Percentiles rank a stretch among this genome's conserved stretches.
Evolutionary conservation across 106 monocot species (phyloP).

Genomic region (Agapanthus africanus): DNA sequence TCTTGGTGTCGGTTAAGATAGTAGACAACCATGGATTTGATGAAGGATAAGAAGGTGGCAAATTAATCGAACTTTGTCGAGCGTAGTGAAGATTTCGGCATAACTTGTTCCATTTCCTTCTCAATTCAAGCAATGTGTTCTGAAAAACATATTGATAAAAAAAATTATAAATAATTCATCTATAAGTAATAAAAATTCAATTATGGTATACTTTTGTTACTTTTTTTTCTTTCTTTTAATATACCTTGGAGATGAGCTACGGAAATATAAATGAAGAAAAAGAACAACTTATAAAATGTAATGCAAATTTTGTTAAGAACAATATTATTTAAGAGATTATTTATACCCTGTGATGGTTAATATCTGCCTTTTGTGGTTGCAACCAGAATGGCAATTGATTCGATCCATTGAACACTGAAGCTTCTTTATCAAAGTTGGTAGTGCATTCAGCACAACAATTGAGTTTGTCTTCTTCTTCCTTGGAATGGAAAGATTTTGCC

Average conservation of each 20-base stretch:
- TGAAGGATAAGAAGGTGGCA: slow-evolving; percentile 22
- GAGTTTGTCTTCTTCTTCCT: slow-evolving; percentile 54
- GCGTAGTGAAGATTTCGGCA: slow-evolving; percentile 54
- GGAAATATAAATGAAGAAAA: too few relatives aligned
- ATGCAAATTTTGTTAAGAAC: slow-evolving; percentile 12
- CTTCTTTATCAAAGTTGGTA: slow-evolving; percentile 67
- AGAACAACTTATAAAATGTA: too few relatives aligned
- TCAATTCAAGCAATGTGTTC: slow-evolving; percentile 47
- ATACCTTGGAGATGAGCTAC: too few relatives aligned
- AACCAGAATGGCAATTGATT: slow-evolving; percentile 59
- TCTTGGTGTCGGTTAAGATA: slow-evolving; percentile 6
- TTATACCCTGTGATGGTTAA: slow-evolving; percentile 45
- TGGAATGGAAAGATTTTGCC: slow-evolving; percentile 15
- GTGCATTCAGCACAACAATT: slow-evolving; percentile 64
- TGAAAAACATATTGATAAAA: slow-evolving; percentile 19
- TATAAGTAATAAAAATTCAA: too few relatives aligned
- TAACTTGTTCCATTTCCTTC: slow-evolving; percentile 64
- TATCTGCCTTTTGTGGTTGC: slow-evolving; percentile 34
- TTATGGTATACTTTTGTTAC: too few relatives aligned
- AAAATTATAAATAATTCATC: neutral
- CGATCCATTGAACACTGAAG: slow-evolving; percentile 17
- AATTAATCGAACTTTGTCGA: slow-evolving; percentile 18
- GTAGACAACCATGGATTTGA: slow-evolving; percentile 28
- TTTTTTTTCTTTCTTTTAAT: too few relatives aligned
- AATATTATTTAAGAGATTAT: slow-evolving; percentile 24